A percentile compares a stretch with the other conserved stretches of the same genome.
These are phyloP conservation scores for Stagonosporopsis chrysanthemi DNA, from an alignment of 2,329 filamentous ascomycete species.

Conservation along the genomic window DNA sequence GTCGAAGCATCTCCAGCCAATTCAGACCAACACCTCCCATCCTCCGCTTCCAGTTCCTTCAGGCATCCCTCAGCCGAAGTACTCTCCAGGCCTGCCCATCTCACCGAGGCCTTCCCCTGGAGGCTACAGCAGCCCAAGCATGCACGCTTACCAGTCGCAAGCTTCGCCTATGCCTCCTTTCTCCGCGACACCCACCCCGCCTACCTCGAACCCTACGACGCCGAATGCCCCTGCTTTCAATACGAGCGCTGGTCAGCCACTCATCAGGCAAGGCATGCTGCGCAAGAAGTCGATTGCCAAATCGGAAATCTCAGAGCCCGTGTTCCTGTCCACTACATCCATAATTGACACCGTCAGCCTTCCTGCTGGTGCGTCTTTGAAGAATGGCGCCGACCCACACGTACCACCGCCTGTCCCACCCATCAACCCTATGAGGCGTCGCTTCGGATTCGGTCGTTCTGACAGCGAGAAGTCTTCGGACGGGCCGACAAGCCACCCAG, in stretches of 20 bases:
- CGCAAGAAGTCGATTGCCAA: conserved; percentile 68
- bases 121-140: conserved; percentile 44
- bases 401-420: conserved; percentile 60
- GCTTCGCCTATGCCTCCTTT: conserved; percentile 58
- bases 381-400: conserved; percentile 55
- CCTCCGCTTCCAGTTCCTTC: conserved; percentile 36
- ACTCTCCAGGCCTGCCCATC: conserved; percentile 39
- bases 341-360: conserved; percentile 66
- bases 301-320: conserved; percentile 68
- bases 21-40: conserved; percentile 42
- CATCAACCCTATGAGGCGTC: conserved; percentile 66
- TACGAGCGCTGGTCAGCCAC: conserved; percentile 37
- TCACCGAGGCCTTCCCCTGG: conserved; percentile 49
- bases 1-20: conserved; percentile 48
- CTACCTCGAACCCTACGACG: conserved; percentile 56
- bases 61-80: conserved; percentile 29
- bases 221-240: conserved; percentile 49
- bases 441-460: conserved; percentile 52
- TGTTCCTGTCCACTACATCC: conserved; percentile 62
- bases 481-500: conserved; percentile 51
- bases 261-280: conserved; percentile 38
- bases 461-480: conserved; percentile 44
- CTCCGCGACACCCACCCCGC: conserved; percentile 62
- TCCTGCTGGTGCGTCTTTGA: conserved; percentile 62
- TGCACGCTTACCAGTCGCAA: conserved; percentile 47